A percentile compares a stretch with the other conserved stretches of the same genome.
Evolutionary conservation across 2,329 filamentous ascomycete species (phyloP).

Genomic region (Lachnellula arida): DNA sequence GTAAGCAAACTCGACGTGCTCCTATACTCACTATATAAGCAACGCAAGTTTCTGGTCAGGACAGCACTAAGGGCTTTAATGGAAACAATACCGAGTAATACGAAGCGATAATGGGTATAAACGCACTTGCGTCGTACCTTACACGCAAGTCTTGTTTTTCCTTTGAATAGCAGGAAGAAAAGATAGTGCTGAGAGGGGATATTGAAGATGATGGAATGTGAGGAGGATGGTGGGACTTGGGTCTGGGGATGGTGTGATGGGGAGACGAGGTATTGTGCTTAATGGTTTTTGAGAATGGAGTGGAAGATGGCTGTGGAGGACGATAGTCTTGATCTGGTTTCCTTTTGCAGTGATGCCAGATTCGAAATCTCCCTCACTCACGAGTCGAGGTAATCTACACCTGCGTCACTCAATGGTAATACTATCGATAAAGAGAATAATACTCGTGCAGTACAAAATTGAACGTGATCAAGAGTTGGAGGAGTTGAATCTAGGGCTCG

Average conservation of each 20-base stretch:
- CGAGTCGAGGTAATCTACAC: no score
- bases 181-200: slow-evolving; percentile 4
- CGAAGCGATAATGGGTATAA: slow-evolving; percentile 31
- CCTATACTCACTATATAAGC: slow-evolving; percentile 22
- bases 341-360: no score
- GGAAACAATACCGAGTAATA: slow-evolving; percentile 33
- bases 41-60: slow-evolving; percentile 37
- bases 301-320: background rate
- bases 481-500: no score
- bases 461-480: no score
- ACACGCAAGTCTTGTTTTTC: slow-evolving; percentile 28
- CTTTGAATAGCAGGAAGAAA: slow-evolving; percentile 2
- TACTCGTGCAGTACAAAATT: no score
- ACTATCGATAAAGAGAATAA: no score
- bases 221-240: slow-evolving; percentile 8
- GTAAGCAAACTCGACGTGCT: slow-evolving; percentile 35
- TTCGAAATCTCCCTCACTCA: no score
- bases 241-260: slow-evolving; percentile 8
- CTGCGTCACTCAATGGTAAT: no score
- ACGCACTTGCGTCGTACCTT: slow-evolving; percentile 20
- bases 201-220: slow-evolving; percentile 3
- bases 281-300: background rate
- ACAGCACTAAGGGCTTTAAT: slow-evolving; percentile 25
- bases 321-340: no score
- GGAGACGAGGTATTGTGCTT: background rate